Conservation (phyloP, 2,329 filamentous ascomycete species). For the Aspergillus persii region DNA sequence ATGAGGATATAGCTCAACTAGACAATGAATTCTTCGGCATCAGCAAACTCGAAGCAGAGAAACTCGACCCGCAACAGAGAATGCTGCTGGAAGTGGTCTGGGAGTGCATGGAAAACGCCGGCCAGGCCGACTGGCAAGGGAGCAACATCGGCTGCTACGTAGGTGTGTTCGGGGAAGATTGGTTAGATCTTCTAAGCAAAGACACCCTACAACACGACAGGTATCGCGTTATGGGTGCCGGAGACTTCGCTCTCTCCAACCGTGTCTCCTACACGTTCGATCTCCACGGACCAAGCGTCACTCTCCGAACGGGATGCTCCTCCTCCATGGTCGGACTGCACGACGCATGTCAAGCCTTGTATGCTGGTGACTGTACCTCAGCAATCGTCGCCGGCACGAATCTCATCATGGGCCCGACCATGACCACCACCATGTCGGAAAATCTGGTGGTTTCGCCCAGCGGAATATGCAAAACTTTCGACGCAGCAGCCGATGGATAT, state of each 20-base stretch:
- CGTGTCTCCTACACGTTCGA: conserved; percentile 26
- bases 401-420: conserved; percentile 30
- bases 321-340: conserved; percentile 32
- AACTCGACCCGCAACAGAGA: conserved; percentile 34
- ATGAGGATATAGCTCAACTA: conserved; percentile 26
- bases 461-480: conserved; percentile 27
- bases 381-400: conserved; percentile 36
- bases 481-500: conserved; percentile 29
- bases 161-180: conserved; percentile 26
- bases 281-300: conserved; percentile 23
- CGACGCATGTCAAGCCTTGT: conserved; percentile 24
- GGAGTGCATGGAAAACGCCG: conserved; percentile 33
- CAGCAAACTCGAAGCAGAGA: conserved; percentile 20
- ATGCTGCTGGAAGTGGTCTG: conserved; percentile 31
- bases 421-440: conserved; percentile 26
- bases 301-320: conserved; percentile 37
- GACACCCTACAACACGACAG: conserved; percentile 18
- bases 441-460: conserved; percentile 34
- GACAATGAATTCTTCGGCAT: conserved; percentile 31
- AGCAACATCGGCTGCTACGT: conserved; percentile 29
- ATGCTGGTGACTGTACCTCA: conserved; percentile 11
- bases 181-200: conserved; percentile 19
- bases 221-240: conserved; percentile 13
- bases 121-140: conserved; percentile 30
- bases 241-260: conserved; percentile 23